phyloP scores from a whole-genome alignment of 345 rosid genomes.

The Salix arbutifolia region DNA sequence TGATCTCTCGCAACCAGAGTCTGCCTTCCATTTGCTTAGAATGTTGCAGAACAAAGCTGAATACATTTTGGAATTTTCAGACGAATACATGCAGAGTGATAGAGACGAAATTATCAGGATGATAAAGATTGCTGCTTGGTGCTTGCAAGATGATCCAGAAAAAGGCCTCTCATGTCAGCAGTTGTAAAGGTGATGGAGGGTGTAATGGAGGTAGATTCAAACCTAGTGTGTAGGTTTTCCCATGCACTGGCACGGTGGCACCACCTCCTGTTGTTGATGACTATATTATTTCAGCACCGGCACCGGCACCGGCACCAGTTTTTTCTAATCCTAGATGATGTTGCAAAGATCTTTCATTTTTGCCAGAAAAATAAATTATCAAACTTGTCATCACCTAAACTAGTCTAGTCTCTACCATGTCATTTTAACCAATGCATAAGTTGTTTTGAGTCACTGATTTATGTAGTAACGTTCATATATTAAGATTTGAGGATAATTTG shows the following conservation, averaged over 20 bases:
- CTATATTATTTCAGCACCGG: background rate
- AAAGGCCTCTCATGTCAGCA: background rate
- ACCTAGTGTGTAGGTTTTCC: background rate
- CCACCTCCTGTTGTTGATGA: background rate
- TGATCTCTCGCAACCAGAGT: background rate
- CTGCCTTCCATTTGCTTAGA: background rate
- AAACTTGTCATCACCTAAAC: background rate
- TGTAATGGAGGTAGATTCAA: background rate
- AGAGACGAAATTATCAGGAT: background rate
- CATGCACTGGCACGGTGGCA: too few relatives aligned
- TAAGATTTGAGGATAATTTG: too few relatives aligned
- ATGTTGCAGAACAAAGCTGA: background rate
- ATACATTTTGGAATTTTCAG: background rate
- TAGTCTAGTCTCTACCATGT: too few relatives aligned
- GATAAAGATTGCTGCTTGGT: background rate
- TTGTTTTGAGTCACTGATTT: too few relatives aligned
- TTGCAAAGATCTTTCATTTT: background rate
- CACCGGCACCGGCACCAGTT: background rate
- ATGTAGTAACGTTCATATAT: too few relatives aligned
- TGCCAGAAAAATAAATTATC: background rate
- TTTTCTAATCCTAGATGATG: conserved; percentile 8
- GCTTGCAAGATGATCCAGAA: background rate
- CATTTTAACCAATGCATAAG: too few relatives aligned
- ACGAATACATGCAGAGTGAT: background rate
- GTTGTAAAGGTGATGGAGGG: background rate